Evolutionary conservation across 305 asterid species (phyloP).

Genomic region (Plantago lanceolata): DNA sequence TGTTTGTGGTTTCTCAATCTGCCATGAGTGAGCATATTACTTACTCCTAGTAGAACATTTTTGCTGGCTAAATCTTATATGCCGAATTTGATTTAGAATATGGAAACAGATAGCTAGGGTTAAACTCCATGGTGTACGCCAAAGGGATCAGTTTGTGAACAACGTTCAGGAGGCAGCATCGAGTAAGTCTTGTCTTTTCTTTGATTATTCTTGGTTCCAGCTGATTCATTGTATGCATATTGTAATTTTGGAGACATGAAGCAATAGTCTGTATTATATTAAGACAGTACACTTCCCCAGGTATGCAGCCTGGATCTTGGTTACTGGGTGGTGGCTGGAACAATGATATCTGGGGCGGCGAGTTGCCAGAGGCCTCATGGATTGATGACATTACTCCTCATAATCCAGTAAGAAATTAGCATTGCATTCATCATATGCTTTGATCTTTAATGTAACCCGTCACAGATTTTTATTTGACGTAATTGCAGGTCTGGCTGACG

Average conservation of each 20-base stretch:
- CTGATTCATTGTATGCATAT: not conserved
- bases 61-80: slow-evolving; percentile 18
- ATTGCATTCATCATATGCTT: slow-evolving; percentile 22
- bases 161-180: slow-evolving; percentile 66
- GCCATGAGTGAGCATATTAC: not conserved
- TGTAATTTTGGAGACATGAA: not conserved
- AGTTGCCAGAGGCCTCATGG: slow-evolving; percentile 87
- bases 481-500: slow-evolving; percentile 70
- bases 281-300: slow-evolving; percentile 32
- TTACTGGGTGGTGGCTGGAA: slow-evolving; percentile 97
- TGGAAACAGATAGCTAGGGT: slow-evolving; percentile 67
- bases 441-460: slow-evolving; percentile 18
- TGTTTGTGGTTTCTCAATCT: not conserved
- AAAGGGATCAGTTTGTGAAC: slow-evolving; percentile 56
- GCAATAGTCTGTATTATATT: not conserved
- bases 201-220: not conserved
- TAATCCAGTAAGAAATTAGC: slow-evolving; percentile 59
- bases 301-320: slow-evolving; percentile 68
- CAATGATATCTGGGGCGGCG: slow-evolving; percentile 96
- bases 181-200: slow-evolving; percentile 44
- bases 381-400: slow-evolving; percentile 81
- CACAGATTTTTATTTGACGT: slow-evolving; percentile 18
- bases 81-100: slow-evolving; percentile 28
- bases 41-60: not conserved
- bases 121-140: slow-evolving; percentile 57